Base-by-base conservation (phyloP, 148 eudicot genomes). In the Dianthus caryophyllus region DNA sequence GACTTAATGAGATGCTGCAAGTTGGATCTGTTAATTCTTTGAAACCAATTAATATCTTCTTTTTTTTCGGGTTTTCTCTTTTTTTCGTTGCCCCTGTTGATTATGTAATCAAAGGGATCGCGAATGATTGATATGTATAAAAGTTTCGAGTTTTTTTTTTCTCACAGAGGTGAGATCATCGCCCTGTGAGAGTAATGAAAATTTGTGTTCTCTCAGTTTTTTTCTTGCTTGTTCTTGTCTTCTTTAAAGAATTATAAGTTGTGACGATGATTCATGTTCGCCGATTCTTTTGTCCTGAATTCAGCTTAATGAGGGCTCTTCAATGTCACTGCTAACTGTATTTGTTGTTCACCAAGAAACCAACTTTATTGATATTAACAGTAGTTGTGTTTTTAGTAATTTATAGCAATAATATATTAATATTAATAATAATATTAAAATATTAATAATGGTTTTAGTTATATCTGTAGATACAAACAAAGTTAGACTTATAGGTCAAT, bases 121-220 rank as follows among this genome's bases (percentile, higher is more conserved):
- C 59, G 47, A 70, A 70, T 76, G 52, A 49, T 65, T 39, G 41
- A 36, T 47, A 59, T 76, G 67, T 76, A 66, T 76, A 76, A 76
- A 76, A 65, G 41, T 29, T 65, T 46, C 43, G 65, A 70, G 75
- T 70, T 76, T 76, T 76, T 70, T 76, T 76, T 76, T 76, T 71
- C 79, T 76, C 63, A 76, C 71, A 66, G 75, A 65, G 74, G 65
- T 65, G 60, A 46, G 21, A 51, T 62, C 60, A 53, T 71, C 69
- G 71, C 63, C 61, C 79, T 76, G 79, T 76, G 79, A 60, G 79
- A 76, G 71, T 73, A 65, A 76, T 76, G 71, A 76, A 65, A 59
- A 17, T 17, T n/a, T n/a, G n/a, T 75, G 67, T 60, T 66, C 71
- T 51, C 67, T 39, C 18, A 31, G 6, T 29, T 2, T 70, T 46